These are phyloP conservation scores for Stygiomarasmius scandens DNA, from an alignment of 1,284 basidiomycete genomes.

Conservation along the genomic window DNA sequence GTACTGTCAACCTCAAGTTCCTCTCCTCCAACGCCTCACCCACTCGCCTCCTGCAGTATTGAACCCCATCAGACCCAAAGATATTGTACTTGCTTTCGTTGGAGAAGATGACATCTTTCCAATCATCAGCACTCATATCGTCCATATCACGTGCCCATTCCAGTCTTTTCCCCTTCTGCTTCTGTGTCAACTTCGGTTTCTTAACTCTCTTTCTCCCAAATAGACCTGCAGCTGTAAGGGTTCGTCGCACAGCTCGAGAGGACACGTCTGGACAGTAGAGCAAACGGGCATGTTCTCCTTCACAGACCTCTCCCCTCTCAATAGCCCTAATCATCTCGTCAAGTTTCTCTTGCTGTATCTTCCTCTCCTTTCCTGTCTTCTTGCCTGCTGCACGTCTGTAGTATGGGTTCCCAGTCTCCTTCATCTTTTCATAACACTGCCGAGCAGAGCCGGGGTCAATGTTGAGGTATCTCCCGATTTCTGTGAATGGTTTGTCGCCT, in stretches of 20 bases:
- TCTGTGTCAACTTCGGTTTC: background rate
- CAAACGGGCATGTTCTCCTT: background rate
- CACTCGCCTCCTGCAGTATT: slow-evolving; percentile 19
- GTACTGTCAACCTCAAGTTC: slow-evolving; percentile 21
- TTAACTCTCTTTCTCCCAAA: background rate
- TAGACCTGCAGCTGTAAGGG: background rate
- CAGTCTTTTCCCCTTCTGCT: background rate
- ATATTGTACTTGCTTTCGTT: slow-evolving; percentile 26
- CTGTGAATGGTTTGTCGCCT: background rate
- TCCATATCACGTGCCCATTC: background rate
- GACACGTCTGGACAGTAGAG: background rate
- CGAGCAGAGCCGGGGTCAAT: no score
- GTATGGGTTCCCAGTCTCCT: background rate
- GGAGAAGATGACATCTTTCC: background rate
- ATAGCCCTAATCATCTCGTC: background rate
- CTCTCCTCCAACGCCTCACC: slow-evolving; percentile 19
- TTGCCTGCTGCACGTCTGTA: background rate
- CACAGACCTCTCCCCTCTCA: background rate
- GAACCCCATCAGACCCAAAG: slow-evolving; percentile 25
- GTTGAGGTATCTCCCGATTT: background rate
- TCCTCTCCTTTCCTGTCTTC: background rate
- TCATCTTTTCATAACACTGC: background rate
- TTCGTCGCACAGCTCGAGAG: background rate
- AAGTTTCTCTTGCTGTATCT: background rate
- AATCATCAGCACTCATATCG: background rate